These are phyloP conservation scores for Solanum hybrid DNA, from an alignment of 305 asterid species.

Conservation along the genomic window DNA sequence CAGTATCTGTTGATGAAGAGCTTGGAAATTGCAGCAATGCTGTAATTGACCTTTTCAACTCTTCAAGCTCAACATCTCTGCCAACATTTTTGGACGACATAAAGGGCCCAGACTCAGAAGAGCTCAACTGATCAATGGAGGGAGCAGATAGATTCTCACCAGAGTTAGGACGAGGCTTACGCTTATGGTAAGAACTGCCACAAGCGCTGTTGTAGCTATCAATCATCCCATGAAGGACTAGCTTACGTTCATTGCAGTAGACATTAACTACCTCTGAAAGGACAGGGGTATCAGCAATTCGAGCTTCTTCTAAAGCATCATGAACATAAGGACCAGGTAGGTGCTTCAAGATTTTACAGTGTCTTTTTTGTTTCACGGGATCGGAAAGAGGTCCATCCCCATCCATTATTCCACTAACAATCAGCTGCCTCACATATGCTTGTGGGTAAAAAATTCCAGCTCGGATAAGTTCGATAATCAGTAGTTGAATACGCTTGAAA, in stretches of 20 bases:
- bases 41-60: constrained; percentile 59
- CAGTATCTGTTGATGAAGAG: constrained; percentile 32
- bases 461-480: constrained; percentile 58
- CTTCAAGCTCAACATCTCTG: constrained; percentile 51
- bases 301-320: constrained; percentile 68
- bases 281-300: constrained; percentile 34
- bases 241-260: constrained; percentile 76
- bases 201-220: constrained; percentile 33
- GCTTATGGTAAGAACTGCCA: constrained; percentile 35
- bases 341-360: constrained; percentile 83
- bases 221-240: constrained; percentile 58
- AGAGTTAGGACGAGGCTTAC: constrained; percentile 23
- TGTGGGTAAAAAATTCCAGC: constrained; percentile 82
- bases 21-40: constrained; percentile 56
- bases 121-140: constrained; percentile 46
- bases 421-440: constrained; percentile 90
- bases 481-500: constrained; percentile 65
- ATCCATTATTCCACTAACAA: constrained; percentile 88
- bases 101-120: constrained; percentile 32
- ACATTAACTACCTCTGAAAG: constrained; percentile 53
- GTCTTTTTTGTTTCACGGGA: constrained; percentile 62
- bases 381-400: constrained; percentile 51
- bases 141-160: constrained; percentile 41
- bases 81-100: constrained; percentile 21
- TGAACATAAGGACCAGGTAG: constrained; percentile 60